Base-by-base conservation (phyloP, 1,284 basidiomycete species). In the Tilletia caries region DNA sequence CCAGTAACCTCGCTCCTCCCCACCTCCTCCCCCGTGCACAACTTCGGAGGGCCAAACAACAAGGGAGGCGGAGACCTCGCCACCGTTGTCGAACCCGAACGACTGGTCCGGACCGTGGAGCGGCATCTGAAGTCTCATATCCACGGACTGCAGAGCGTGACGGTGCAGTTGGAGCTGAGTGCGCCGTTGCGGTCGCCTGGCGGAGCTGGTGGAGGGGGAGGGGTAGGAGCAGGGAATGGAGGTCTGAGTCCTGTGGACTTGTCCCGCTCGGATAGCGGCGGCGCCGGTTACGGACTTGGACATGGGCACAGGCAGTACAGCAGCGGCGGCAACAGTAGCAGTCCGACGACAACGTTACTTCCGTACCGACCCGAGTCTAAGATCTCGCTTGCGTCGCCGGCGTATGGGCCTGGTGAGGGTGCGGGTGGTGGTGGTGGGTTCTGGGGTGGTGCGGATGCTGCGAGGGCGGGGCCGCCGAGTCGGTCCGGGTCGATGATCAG, bases 1-100 rank as follows among this genome's bases (percentile, higher is more conserved):
- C 58, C 58, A 13, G 58, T 62, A 8, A 20, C 58, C 2, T 33
- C 32, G 3, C 41, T 72, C 69, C 27, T 85, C 85, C 0, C 68
- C 71, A 3, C 73, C 79, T 15, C 84, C 81, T 15, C 84, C 81
- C 52, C 76, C 79, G 54, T 73, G 84, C 58, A 67, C 37, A 27
- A 60, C 43, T 6, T 64, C 64, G 50, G 70, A 48, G 20, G 62
- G 25, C n/a, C n/a, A n/a, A 41, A 15, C 37, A 41, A 41, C 37
- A 54, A 29, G 67, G 33, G 64, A 65, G 67, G 41, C 41, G 25
- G 64, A 20, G 13, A 15, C 44, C 25, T 69, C 15, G 15, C 33
- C 1, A 70, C 71, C 3, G 12, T 44, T 6, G 41, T 60, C 27
- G 70, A 70, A 32, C 79, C 79, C 27, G 79, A 80, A 64, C 65